These are phyloP conservation scores for Sugiyamaella japonica DNA, from an alignment of 1,139 yeast genomes.

Conservation along the genomic window DNA sequence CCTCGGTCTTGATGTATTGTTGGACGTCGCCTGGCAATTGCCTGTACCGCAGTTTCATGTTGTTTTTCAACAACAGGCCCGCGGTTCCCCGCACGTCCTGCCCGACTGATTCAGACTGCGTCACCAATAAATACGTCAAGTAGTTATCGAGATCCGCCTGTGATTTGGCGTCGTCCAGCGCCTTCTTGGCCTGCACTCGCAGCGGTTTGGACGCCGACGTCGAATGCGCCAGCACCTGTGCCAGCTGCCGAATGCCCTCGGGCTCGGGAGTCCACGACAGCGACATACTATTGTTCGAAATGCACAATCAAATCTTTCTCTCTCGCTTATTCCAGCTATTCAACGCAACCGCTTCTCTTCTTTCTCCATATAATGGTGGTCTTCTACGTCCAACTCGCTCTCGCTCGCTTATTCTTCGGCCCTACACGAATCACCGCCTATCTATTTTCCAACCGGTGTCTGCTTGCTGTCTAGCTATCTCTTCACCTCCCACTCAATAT, in stretches of 20 bases:
- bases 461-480: too few species aligned
- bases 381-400: too few species aligned
- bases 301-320: too few species aligned
- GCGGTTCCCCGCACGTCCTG: constrained; percentile 81
- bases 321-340: too few species aligned
- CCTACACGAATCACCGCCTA: too few species aligned
- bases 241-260: constrained; percentile 60
- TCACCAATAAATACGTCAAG: constrained; percentile 64
- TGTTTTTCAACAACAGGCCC: constrained; percentile 80
- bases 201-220: constrained; percentile 57
- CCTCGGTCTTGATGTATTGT: constrained; percentile 58
- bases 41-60: constrained; percentile 46
- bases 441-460: too few species aligned
- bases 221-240: constrained; percentile 63
- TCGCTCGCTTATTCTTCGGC: too few species aligned
- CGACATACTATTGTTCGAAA: too few species aligned
- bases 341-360: too few species aligned
- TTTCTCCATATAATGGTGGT: too few species aligned
- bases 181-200: constrained; percentile 58
- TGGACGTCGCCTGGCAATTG: constrained; percentile 42
- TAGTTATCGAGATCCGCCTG: constrained; percentile 82
- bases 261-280: constrained; percentile 64
- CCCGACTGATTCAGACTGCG: constrained; percentile 48
- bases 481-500: too few species aligned
- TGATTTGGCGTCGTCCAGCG: constrained; percentile 62